These are phyloP conservation scores for Talaromyces sp. DNA, from an alignment of 2,329 filamentous ascomycete genomes.

Conservation along the genomic window DNA sequence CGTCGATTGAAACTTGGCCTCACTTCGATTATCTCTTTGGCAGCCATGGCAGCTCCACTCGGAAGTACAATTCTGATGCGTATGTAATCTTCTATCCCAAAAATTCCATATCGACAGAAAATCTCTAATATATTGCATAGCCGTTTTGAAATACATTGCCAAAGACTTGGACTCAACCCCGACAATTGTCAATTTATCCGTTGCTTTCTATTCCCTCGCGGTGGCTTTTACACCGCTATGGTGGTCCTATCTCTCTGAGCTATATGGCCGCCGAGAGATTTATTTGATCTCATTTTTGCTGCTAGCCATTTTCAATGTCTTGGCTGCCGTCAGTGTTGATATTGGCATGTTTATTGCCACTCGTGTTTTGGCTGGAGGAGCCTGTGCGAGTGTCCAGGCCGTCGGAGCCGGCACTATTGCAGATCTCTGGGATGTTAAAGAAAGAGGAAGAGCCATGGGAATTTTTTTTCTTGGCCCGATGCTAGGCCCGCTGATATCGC, in stretches of 20 bases:
- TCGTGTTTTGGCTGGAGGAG: slow-evolving; percentile 68
- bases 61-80: slow-evolving; percentile 78
- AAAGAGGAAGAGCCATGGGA: slow-evolving; percentile 73
- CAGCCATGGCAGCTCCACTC: slow-evolving; percentile 72
- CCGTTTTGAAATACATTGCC: slow-evolving; percentile 47
- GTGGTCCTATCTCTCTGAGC: slow-evolving; percentile 79
- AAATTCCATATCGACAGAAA: not conserved
- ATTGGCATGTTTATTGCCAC: slow-evolving; percentile 68
- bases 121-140: slow-evolving; percentile 48
- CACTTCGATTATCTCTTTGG: slow-evolving; percentile 71
- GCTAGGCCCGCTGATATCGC: slow-evolving; percentile 66
- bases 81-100: not conserved
- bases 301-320: slow-evolving; percentile 64
- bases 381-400: slow-evolving; percentile 73
- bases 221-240: slow-evolving; percentile 82
- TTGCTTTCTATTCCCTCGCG: slow-evolving; percentile 74
- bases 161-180: slow-evolving; percentile 57
- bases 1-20: slow-evolving; percentile 77
- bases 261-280: slow-evolving; percentile 64
- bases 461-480: slow-evolving; percentile 77
- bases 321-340: slow-evolving; percentile 66
- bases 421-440: slow-evolving; percentile 69
- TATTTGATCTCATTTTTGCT: slow-evolving; percentile 70
- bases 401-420: slow-evolving; percentile 79
- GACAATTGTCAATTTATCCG: slow-evolving; percentile 67